phyloP scores from a whole-genome alignment of 2,329 filamentous ascomycete species.

The Cordyceps farinosa region DNA sequence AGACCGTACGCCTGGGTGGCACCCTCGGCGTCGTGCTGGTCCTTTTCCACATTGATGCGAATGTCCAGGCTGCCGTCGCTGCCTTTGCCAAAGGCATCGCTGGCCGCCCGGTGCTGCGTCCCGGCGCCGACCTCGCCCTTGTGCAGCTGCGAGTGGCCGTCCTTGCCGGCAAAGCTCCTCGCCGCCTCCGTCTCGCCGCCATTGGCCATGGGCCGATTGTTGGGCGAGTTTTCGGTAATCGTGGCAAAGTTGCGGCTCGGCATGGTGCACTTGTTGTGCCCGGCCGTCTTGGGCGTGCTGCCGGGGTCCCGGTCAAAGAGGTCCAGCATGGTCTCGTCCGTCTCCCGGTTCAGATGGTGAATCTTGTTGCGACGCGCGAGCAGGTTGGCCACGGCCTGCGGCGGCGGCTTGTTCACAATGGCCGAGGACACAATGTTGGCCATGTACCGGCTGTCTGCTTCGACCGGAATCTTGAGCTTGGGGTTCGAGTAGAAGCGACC shows the following conservation, averaged over 20 bases:
- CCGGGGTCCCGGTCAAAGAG: constrained; percentile 91
- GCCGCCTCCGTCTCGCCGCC: constrained; percentile 21
- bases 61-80: constrained; percentile 70
- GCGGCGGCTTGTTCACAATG: constrained; percentile 92
- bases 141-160: constrained; percentile 71
- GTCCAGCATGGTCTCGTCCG: constrained; percentile 90
- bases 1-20: constrained; percentile 80
- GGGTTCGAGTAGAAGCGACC: constrained; percentile 95
- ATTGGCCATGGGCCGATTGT: constrained; percentile 34
- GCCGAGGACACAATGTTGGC: constrained; percentile 90
- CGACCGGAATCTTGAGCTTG: constrained; percentile 68
- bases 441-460: constrained; percentile 90
- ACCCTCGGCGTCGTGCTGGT: constrained; percentile 77
- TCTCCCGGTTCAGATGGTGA: constrained; percentile 65
- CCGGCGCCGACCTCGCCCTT: constrained; percentile 75
- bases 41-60: constrained; percentile 80
- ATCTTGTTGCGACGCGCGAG: constrained; percentile 86
- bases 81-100: constrained; percentile 50
- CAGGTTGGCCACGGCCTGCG: constrained; percentile 82
- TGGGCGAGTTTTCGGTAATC: constrained; percentile 80
- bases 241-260: constrained; percentile 91
- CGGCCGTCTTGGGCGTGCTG: constrained; percentile 65
- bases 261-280: constrained; percentile 81
- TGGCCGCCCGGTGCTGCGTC: constrained; percentile 70
- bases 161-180: constrained; percentile 42